These are phyloP conservation scores for Monosporozyma siamensis DNA, from an alignment of 805 yeast genomes.

Conservation along the genomic window DNA sequence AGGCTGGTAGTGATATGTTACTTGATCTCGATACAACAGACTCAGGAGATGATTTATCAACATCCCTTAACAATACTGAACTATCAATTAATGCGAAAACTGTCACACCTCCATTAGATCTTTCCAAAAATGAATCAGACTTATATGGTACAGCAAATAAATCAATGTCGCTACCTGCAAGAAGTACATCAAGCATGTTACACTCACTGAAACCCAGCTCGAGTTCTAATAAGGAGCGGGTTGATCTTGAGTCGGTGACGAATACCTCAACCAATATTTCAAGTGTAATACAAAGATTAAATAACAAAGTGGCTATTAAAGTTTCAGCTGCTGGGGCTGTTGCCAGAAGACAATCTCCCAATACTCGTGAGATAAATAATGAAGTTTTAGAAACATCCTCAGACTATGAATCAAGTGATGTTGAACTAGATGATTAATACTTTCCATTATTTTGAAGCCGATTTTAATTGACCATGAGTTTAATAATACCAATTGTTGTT, in stretches of 20 bases:
- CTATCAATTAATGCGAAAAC: background rate
- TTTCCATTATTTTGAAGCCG: no score
- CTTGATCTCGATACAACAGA: background rate
- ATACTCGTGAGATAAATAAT: background rate
- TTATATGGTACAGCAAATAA: background rate
- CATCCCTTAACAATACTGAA: background rate
- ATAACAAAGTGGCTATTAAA: no score
- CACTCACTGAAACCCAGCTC: background rate
- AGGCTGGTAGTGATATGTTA: background rate
- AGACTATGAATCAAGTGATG: background rate
- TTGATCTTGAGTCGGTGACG: background rate
- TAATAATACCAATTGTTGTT: no score
- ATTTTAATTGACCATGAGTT: no score
- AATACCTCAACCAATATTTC: background rate
- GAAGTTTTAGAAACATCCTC: background rate
- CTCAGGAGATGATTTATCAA: background rate
- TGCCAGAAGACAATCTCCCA: no score
- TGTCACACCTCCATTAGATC: background rate
- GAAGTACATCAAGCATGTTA: background rate
- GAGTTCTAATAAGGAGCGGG: background rate
- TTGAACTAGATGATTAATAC: background rate
- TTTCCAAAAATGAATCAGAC: background rate
- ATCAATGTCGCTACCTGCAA: background rate
- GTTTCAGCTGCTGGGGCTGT: background rate
- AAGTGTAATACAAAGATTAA: background rate